Conservation (phyloP, 345 rosid species). For the Ceriops decandra region DNA sequence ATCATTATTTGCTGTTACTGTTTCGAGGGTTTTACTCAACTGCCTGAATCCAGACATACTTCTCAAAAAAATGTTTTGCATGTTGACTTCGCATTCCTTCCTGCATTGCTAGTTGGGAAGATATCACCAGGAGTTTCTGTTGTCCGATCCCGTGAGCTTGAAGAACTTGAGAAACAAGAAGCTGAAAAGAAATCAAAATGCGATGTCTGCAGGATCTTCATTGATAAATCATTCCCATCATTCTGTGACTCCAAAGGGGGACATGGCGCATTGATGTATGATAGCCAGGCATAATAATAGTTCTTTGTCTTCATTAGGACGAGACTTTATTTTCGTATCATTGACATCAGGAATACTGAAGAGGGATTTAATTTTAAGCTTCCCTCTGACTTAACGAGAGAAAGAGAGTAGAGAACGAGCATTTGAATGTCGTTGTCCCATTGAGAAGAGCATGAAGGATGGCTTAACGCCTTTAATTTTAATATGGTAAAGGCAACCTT, state of each 20-base stretch:
- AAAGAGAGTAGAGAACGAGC: no score
- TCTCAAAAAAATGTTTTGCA: no score
- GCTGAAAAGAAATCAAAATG: constrained; percentile 24
- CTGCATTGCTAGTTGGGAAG: constrained; percentile 47
- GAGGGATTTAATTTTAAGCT: no score
- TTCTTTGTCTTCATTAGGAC: constrained; percentile 8
- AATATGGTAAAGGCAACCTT: no score
- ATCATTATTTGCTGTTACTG: not conserved
- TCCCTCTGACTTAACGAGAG: no score
- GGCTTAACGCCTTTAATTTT: no score
- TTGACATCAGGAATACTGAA: no score
- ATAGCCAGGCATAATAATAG: constrained; percentile 46
- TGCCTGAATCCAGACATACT: no score
- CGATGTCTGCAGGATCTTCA: constrained; percentile 32
- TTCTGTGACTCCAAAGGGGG: constrained; percentile 24
- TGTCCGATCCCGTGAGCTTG: constrained; percentile 58
- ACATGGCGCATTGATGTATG: constrained; percentile 34
- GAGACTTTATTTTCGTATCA: no score
- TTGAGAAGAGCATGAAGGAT: no score
- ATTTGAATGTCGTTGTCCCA: no score
- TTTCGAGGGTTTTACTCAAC: not conserved
- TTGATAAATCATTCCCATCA: constrained; percentile 32
- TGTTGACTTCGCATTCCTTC: not conserved
- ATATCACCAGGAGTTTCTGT: constrained; percentile 55
- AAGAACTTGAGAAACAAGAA: constrained; percentile 40